phyloP scores from a whole-genome alignment of 2,329 filamentous ascomycete genomes.

The Fusarium chuoi region DNA sequence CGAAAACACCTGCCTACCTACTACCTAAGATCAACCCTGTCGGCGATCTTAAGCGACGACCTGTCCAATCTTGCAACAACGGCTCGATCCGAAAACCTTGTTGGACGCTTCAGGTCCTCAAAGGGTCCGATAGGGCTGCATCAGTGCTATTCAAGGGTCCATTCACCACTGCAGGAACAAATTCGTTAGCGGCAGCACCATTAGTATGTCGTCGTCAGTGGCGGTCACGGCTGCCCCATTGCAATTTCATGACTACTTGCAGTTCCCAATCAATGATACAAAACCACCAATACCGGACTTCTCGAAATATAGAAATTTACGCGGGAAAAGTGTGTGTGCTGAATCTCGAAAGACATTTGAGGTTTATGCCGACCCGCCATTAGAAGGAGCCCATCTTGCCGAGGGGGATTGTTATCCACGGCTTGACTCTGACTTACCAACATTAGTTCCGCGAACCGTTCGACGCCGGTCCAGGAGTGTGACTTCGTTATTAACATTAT shows the following conservation, averaged over 20 bases:
- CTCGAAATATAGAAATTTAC: slow-evolving; percentile 49
- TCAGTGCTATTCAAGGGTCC: slow-evolving; percentile 27
- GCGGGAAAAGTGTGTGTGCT: slow-evolving; percentile 51
- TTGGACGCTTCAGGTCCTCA: slow-evolving; percentile 20
- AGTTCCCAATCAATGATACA: slow-evolving; percentile 14
- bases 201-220: slow-evolving; percentile 26
- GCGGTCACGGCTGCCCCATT: slow-evolving; percentile 18
- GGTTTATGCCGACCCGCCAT: slow-evolving; percentile 34
- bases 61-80: slow-evolving; percentile 20
- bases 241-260: slow-evolving; percentile 29
- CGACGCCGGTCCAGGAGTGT: slow-evolving; percentile 45
- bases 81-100: slow-evolving; percentile 33
- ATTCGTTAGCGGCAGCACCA: slow-evolving; percentile 20
- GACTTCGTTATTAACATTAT: slow-evolving; percentile 22
- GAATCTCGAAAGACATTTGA: slow-evolving; percentile 43
- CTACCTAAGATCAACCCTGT: slow-evolving; percentile 26
- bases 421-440: slow-evolving; percentile 39
- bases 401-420: slow-evolving; percentile 39
- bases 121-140: slow-evolving; percentile 37
- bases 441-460: slow-evolving; percentile 9
- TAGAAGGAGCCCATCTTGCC: slow-evolving; percentile 24
- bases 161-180: slow-evolving; percentile 35
- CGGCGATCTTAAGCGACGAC: slow-evolving; percentile 24
- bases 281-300: slow-evolving; percentile 35
- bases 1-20: not conserved